Evolutionary conservation across 2,329 filamentous ascomycete species (phyloP), one percentile per base, ranked within the genome.

Genomic region (Trichoderma gracile): DNA sequence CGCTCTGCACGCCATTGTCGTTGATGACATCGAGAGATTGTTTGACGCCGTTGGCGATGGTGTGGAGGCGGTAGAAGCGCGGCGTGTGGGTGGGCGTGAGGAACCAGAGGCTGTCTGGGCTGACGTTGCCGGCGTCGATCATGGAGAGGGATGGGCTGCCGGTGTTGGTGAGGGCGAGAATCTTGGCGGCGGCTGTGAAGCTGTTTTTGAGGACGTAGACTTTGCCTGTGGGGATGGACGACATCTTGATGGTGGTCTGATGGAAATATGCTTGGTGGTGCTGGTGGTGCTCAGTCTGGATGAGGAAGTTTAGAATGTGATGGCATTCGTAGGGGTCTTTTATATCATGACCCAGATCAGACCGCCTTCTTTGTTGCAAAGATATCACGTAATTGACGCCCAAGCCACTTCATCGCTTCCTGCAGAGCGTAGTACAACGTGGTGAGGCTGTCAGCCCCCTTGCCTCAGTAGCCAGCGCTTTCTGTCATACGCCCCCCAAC

Each of bases 201-300:
- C 59, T 40, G 10, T 62, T 62, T 30, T 45, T 62, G 1, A 62
- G 23, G 25, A 54, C 47, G 14, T 62, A 62, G 19, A 53, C 54
- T n/a, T 23, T 33, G 25, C 40, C 25, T 14, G 59, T 62, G 15
- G 38, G 27, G 23, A 54, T 46, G 17, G 40, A 9, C 5, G 40
- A 42, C 59, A 62, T 62, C 8, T 62, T 73, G 33, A 3, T 19
- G 17, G 25, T 47, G 21, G 6, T 30, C 3, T 19, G 15, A 14
- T 56, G 10, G 25, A 0, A 42, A 17, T 59, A 12, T 21, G 14
- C 27, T 38, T 38, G 12, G 10, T 30, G 25, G 8, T 50, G 17
- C 17, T 50, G 3, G n/a, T 5, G 42, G 42, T 43, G 21, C 0
- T 45, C 15, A 30, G 27, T 6, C 19, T 56, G 53, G 8, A 30